Base-by-base conservation (phyloP, 2,329 filamentous ascomycete species). In the Didymella exigua region DNA sequence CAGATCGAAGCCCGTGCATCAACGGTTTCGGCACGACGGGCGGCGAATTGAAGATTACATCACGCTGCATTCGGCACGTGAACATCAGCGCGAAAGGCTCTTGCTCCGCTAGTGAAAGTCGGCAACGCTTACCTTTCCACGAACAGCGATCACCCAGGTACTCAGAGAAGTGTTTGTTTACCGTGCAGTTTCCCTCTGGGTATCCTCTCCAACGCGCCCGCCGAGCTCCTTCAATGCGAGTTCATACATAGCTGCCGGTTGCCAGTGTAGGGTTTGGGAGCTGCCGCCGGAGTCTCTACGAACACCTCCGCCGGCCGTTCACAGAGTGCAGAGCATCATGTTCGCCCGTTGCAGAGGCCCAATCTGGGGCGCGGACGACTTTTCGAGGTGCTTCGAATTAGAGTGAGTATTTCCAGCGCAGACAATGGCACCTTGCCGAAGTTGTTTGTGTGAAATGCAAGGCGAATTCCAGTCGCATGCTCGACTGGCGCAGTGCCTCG, bases 281-380 rank as follows among this genome's bases (percentile, higher is more conserved):
- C 56, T 63, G 59, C 40, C 48, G 58, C 49, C 48, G 37, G 45
- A 55, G 42, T 33, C 27, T 41, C 34, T 58, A 51, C 29, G 54
- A 56, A 51, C 53, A 57, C 49, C 50, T 55, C 56, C 54, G 48
- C 56, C 43, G 58, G 50, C 19, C 42, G 38, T 54, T 47, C 41
- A 42, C 34, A 51, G 44, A 55, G 53, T 55, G 54, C 51, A 38
- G 54, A 56, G 59, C 55, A 49, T 30, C 64, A 85, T 84, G 84
- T 80, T 84, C 60, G 81, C 79, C 63, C 78, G 78, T 63, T 88
- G 86, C 74, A 76, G 78, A 69, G 79, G 79, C 69, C 82, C 83
- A 30, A 70, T 85, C 61, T 88, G 86, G 86, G 77, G 78, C 62
- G 72, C 77, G 58, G 86, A 88, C 72, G 86, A 88, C 74, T 81